These are phyloP conservation scores for Sechiopsis laciniata DNA, from an alignment of 306 rosid genomes.

Conservation along the genomic window DNA sequence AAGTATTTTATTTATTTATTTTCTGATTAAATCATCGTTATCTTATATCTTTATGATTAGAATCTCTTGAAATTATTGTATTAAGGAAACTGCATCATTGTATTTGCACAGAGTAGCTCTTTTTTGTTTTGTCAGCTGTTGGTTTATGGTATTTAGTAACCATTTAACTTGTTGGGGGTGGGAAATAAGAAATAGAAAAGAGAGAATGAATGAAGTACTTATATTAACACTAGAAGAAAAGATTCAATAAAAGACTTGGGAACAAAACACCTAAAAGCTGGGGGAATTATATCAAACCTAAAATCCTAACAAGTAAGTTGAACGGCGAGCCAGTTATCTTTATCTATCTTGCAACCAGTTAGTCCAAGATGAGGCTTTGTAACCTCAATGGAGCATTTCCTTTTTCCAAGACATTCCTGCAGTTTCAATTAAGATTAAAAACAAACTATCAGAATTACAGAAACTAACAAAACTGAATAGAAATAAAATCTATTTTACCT, in stretches of 20 bases:
- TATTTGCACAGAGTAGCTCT: too few species aligned
- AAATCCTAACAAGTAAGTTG: slow-evolving; percentile 19
- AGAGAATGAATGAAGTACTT: not conserved
- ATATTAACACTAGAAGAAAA: not conserved
- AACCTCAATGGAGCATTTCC: slow-evolving; percentile 13
- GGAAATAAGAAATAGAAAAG: not conserved
- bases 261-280: not conserved
- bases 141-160: not conserved
- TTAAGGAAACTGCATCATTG: not conserved
- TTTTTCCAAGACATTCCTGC: slow-evolving; percentile 20
- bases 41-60: too few species aligned
- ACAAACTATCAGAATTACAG: not conserved
- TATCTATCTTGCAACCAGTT: slow-evolving; percentile 22
- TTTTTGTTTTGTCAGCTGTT: not conserved
- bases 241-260: not conserved
- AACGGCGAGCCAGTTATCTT: slow-evolving; percentile 21
- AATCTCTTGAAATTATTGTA: not conserved
- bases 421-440: not conserved
- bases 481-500: not conserved
- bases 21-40: not conserved
- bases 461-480: not conserved
- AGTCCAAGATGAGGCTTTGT: slow-evolving; percentile 10
- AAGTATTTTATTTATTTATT: slow-evolving; percentile 6
- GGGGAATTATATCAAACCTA: not conserved
- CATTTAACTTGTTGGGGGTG: not conserved